A percentile compares a stretch with the other conserved stretches of the same genome.
phyloP scores from a whole-genome alignment of 352 stramenopile genomes.

The Phytophthora hybrid region DNA sequence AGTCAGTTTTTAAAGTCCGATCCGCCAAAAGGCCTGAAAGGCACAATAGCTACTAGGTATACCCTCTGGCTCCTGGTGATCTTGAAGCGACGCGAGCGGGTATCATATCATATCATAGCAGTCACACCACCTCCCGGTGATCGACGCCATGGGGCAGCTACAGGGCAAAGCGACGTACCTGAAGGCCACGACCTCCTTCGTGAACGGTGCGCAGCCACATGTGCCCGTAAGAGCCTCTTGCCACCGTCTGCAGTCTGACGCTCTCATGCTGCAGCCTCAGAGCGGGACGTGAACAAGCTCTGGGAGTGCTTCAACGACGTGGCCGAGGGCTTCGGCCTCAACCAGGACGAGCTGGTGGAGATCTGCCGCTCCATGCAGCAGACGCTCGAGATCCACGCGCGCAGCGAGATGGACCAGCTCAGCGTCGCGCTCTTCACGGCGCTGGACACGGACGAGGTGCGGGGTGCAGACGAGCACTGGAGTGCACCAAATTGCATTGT shows the following conservation, averaged over 20 bases:
- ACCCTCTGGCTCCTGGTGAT: no score
- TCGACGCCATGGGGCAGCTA: conserved; percentile 71
- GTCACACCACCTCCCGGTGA: neutral
- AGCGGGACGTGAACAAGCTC: conserved; percentile 88
- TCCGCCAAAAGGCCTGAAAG: no score
- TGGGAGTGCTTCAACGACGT: conserved; percentile 96
- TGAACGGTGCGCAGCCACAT: conserved; percentile 57
- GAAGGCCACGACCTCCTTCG: conserved; percentile 64
- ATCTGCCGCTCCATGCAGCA: conserved; percentile 86
- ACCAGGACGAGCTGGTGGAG: conserved; percentile 89
- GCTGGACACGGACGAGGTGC: conserved; percentile 87
- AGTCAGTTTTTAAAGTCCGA: no score
- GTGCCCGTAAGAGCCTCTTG: neutral
- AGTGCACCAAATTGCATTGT: neutral
- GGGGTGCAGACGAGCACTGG: neutral
- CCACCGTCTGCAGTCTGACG: neutral
- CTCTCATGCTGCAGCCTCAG: conserved; percentile 50
- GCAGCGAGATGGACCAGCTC: conserved; percentile 87
- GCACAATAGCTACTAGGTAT: no score
- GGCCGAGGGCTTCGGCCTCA: conserved; percentile 94
- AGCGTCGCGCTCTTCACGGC: conserved; percentile 75
- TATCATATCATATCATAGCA: no score
- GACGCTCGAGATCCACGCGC: conserved; percentile 85
- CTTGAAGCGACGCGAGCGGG: no score
- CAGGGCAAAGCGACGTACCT: conserved; percentile 79